Evolutionary conservation across 192 early-diverging fungal species (phyloP), one percentile per base, ranked within the genome.

Genomic region (Chytriomyces confervae): DNA sequence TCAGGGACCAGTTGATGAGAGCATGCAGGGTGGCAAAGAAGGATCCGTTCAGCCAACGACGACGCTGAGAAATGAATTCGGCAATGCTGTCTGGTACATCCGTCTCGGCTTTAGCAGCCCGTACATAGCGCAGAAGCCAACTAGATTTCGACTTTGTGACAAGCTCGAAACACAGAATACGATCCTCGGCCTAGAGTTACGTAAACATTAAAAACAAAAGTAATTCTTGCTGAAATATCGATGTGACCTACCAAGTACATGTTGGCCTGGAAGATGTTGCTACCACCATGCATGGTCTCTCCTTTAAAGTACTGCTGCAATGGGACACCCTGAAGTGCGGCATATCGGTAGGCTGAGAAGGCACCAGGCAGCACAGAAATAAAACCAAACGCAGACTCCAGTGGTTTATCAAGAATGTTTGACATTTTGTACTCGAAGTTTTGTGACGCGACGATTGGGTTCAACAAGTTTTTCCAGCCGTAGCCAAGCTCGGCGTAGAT

Each of bases 331-430:
- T 91, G 86, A 8, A 94, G 82, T 20, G 93, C 94, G n/a, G 76
- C 82, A 77, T 90, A 95, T 23, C 93, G 86, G 83, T 95, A 95
- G 13, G 94, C 94, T n/a, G 92, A 94, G 77, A 95, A 95, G 10
- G 94, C 94, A 72, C 94, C 93, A 13, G 96, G 96, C n/a, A 97
- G 83, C 60, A 96, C 96, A 0, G 94, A 93, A 72, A 97, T 97
- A 85, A 96, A 95, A 23, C 96, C 96, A 90, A 96, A 96, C 29
- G 94, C 86, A 16, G 92, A 93, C 78, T 95, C 94, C n/a, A 95
- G 64, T 7, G 83, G 64, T 72, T 88, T 85, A 71, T 88, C 81
- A 20, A 88, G 49, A 29, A 87, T 64, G 70, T 88, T 88, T 23
- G 81, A 83, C 73, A 85, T 88, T 63, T 91, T 93, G 84, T 93